Evolutionary conservation across 768 basidiomycete genomes (phyloP), one percentile per base, ranked within the genome.

Genomic region (Naematelia aurantialba): DNA sequence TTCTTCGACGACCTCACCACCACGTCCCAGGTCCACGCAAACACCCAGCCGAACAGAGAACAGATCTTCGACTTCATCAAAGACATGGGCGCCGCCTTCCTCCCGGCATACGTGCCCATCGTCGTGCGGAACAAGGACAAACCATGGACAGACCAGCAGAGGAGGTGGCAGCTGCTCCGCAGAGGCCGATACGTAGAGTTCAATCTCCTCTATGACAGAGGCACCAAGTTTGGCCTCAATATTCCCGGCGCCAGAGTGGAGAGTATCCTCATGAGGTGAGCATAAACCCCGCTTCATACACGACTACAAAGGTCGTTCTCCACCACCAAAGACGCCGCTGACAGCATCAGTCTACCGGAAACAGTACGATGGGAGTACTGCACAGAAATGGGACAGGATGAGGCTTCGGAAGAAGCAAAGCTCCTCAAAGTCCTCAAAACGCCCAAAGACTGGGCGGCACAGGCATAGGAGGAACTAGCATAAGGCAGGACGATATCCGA

Each of bases 171-270:
- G 77, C 83, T 94, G 55, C 68, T 99, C 25, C 82, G 96, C 44
- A 81, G 93, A 24, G 93, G 93, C 0, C 82, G 93, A 62, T 94
- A 97, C 72, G 94, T 94, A 52, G 94, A 99, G 76, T 99, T 92
- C 79, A 92, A 92, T 75, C 76, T 93, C 62, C 85, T 91, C 11
- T 85, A 87, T 63, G 90, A 92, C 69, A 81, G 90, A 46, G 90
- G 90, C 1, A 92, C 90, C 22, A 91, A 88, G 73, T 93, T 90
- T 66, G 89, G 89, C 5, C 78, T 91, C 60, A 84, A 83, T 79
- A 89, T 88, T 2, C 90, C 89, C 25, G 88, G 89, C 21, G 88
- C 89, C 10, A 80, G 91, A 63, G 87, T 92, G 19, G 91, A 93
- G 79, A 89, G 89, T 74, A 89, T 92, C 57, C 75, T 92, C 39